A percentile compares a stretch with the other conserved stretches of the same genome.
Conservation (phyloP, 164 flowering plant genomes). For the Litsea cubeba region DNA sequence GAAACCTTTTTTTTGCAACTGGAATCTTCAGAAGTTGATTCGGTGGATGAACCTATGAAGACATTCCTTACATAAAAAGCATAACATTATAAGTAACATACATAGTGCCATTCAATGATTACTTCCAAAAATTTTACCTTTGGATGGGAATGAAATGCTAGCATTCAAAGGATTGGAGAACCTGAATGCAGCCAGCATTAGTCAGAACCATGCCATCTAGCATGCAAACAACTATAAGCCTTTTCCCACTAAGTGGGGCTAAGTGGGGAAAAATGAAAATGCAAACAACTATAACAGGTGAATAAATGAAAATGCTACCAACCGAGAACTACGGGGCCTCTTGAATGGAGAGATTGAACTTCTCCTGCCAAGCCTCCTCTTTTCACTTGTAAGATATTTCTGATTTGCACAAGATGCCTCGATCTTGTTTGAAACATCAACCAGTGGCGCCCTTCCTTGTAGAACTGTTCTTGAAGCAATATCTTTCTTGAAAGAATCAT, state of each 20-base stretch:
- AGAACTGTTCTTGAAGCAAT: constrained; percentile 21
- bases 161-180: constrained; percentile 56
- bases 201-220: background rate
- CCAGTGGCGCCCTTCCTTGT: constrained; percentile 34
- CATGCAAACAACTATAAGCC: background rate
- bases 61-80: constrained; percentile 15
- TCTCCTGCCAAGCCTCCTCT: constrained; percentile 39
- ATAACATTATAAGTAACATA: constrained; percentile 2
- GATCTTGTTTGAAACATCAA: constrained; percentile 59
- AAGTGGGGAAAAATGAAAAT: too few species aligned
- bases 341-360: constrained; percentile 77
- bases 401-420: constrained; percentile 14
- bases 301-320: constrained; percentile 4
- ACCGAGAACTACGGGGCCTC: constrained; percentile 68
- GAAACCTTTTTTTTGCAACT: constrained; percentile 41
- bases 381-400: constrained; percentile 29
- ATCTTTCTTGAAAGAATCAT: constrained; percentile 19
- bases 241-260: too few species aligned
- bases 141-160: constrained; percentile 20
- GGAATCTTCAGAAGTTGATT: constrained; percentile 29
- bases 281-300: background rate
- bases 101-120: background rate
- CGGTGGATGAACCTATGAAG: constrained; percentile 38
- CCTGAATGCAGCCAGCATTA: constrained; percentile 18
- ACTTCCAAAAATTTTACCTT: constrained; percentile 39